Evolutionary conservation across 345 rosid species (phyloP).

Genomic region (Dipteronia dyeriana): DNA sequence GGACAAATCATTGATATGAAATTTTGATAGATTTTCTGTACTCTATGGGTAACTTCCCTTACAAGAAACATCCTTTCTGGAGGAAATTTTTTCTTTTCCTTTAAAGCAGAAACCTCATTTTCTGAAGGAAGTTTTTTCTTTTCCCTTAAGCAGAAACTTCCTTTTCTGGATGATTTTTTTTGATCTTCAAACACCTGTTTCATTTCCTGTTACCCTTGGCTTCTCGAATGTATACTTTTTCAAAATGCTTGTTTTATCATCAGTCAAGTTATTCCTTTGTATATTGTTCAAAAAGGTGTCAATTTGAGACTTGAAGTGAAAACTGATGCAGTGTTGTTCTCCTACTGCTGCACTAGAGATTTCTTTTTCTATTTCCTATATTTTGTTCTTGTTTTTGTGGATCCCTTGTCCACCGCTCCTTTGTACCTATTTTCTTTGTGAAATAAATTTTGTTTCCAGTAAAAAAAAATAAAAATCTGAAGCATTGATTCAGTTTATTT

Average conservation of each 20-base stretch:
- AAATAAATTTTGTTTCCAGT: neutral
- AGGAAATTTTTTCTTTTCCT: neutral
- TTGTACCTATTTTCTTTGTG: neutral
- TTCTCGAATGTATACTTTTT: neutral
- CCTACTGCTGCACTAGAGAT: neutral
- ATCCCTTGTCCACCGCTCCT: neutral
- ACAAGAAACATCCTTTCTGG: neutral
- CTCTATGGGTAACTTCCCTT: neutral
- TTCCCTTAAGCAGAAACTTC: neutral
- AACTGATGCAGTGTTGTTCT: neutral
- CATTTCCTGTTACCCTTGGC: neutral
- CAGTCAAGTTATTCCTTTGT: no score
- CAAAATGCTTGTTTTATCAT: neutral
- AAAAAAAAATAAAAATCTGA: no score
- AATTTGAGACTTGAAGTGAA: neutral
- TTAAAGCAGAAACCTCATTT: neutral
- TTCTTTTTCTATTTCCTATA: neutral
- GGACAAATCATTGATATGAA: neutral
- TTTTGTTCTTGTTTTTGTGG: neutral
- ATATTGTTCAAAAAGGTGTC: neutral
- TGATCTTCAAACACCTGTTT: neutral
- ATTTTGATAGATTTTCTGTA: neutral
- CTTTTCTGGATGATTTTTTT: neutral
- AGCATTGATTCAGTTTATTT: neutral
- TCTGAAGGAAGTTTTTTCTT: no score